Conservation (phyloP, 208 protist species). For the Naegleria lovaniensis region DNA sequence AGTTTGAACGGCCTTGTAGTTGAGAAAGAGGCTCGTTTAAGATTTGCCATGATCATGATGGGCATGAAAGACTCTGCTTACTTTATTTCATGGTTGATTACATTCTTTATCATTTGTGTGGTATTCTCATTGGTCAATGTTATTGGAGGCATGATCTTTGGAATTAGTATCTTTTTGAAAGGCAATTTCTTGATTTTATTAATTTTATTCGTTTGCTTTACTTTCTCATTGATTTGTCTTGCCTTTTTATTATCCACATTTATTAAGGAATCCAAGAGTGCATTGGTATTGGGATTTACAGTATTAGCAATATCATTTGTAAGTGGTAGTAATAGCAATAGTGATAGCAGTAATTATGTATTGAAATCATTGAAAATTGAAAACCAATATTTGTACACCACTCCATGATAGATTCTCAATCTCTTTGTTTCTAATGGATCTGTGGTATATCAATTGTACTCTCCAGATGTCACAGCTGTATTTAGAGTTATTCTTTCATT, state of each 20-base stretch:
- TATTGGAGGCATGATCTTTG: conserved; percentile 16
- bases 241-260: conserved; percentile 39
- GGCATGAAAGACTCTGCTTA: neutral
- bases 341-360: no score
- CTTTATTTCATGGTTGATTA: neutral
- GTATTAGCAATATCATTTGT: conserved; percentile 1
- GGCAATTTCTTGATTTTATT: conserved; percentile 37
- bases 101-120: conserved; percentile 18
- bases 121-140: conserved; percentile 35
- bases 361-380: no score
- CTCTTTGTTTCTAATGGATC: neutral
- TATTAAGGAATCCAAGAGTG: conserved; percentile 36
- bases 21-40: neutral
- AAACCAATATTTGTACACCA: no score
- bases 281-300: conserved; percentile 22
- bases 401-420: neutral
- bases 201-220: conserved; percentile 43
- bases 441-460: neutral
- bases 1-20: conserved; percentile 27
- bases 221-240: conserved; percentile 39
- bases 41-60: neutral
- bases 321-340: neutral
- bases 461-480: neutral
- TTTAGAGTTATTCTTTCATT: neutral
- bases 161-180: conserved; percentile 29